Base-by-base conservation (phyloP, 495 filamentous ascomycete genomes). In the Sporormia fimetaria region DNA sequence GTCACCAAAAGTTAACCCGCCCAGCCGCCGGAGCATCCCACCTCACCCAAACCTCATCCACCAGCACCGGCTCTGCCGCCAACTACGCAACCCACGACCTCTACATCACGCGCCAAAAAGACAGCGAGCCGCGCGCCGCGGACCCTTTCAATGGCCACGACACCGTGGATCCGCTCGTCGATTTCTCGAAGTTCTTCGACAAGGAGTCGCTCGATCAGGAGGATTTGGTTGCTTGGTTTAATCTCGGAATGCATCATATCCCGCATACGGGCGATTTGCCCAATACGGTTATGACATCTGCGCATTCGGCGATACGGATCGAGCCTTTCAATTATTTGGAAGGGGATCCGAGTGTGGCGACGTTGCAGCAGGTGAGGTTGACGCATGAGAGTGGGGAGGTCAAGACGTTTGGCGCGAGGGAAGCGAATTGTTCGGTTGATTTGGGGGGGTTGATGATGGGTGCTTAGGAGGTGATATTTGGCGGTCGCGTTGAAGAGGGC, bases 241-340 rank as follows among this genome's bases (percentile, higher is more conserved):
- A 74, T 46, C 56, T 77, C 6, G 72, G 72, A 12, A 73, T 70
- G 61, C 70, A 76, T 48, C 73, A 75, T 49, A 53, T 75, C 15
- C 72, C 73, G 11, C 65, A 73, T 52, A 66, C 69, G 9, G 66
- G 65, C 21, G 72, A 75, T 40, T 49, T 73, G 4, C 71, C 71
- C 29, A 73, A 71, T 51, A 58, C 56, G 0, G 59, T 71, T 25
- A 59, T 66, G 52, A 68, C 66, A 10, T 67, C 64, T 10, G 60
- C 68, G 37, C 58, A 67, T 21, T 32, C 34, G 12, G 34, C 14
- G 0, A 33, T 46, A 7, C 24, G 27, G 14, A 10, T 46, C 21
- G 36, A 25, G 27, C 42, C 42, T 1, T 21, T 45, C 11, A 45
- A 45, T 24, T 45, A 45, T 22, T 15, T 45, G 23, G 5, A 17